Evolutionary conservation across 2,329 filamentous ascomycete genomes (phyloP), one percentile per base, ranked within the genome.

Genomic region (Aspergillus versicolor): DNA sequence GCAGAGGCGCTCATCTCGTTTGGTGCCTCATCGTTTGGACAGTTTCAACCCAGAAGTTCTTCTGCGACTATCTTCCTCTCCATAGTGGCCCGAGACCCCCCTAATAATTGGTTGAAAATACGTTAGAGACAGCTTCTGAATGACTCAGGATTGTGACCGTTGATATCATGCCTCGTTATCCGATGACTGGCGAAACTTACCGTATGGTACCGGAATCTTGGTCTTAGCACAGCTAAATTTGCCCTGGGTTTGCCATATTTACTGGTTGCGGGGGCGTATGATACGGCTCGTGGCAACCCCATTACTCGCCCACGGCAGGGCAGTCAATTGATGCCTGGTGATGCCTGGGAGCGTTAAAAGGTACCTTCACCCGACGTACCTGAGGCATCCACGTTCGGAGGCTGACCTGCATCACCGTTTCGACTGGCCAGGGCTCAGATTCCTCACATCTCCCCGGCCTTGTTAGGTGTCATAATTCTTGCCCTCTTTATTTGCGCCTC

Each of bases 361-460:
- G 49, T 52, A 46, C 44, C 44, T 48, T 40, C 27, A 30, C 27
- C 27, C 27, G 24, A 22, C 30, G 49, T 46, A 47, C 50, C 54
- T 56, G 54, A 56, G 54, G 54, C 54, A 51, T 24, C 43, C 19
- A 47, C 41, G 24, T 46, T 41, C 37, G 54, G 54, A 56, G 47
- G 54, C 54, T 56, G 54, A 56, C 43, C 52, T 40, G 50, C 55
- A 57, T 44, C 57, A 53, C 44, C 52, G 51, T 52, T 56, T 38
- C 45, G 32, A 34, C 55, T 58, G 50, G 56, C 42, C 49, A 59
- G 53, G 30, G 34, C 45, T 37, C 27, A 34, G 30, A 47, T 37
- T 47, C 50, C 22, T 32, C 21, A 34, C 49, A 47, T 59, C 57
- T 53, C 41, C 43, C 45, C 19, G 27, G 30, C 45, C 34, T 32